Base-by-base conservation (phyloP, 805 yeast species). In the Clavispora carvajalis region DNA sequence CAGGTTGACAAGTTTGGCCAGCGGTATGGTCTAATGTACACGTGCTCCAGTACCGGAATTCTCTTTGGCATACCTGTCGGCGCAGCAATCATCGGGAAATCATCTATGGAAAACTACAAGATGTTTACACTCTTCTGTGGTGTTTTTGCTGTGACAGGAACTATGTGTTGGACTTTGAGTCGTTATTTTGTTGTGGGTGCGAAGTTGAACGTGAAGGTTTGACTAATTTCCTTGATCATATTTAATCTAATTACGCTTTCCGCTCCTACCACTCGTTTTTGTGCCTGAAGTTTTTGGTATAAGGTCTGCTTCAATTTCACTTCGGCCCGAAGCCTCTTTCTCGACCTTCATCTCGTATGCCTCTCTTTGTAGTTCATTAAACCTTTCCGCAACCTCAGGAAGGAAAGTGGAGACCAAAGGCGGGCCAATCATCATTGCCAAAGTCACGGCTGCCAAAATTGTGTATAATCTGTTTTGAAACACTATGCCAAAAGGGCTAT, bases 1-100 rank as follows among this genome's bases (percentile, higher is more conserved):
- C 73, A 71, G 12, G 79, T 82, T 0, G 67, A 71, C 43, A 75
- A 79, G 40, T 83, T 82, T 55, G 90, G 90, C 15, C 79, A 76
- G 46, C 61, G 83, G 16, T 84, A 78, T 48, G 89, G 89, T 0
- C 71, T 86, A 12, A 73, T 80, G 45, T 82, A 80, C 55, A 78
- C 77, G 36, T 58, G 79, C 50, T 79, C 77, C 10, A 74, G 86
- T 37, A 41, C 58, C 16, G 67, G 65, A 3, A 59, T 61, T 37
- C 51, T 67, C 33, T 53, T 65, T 34, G 71, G 71, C 8, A 51
- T 67, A 7, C 71, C 70, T 1, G 39, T 65, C 8, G 66, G 60
- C 12, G 65, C 63, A 22, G 62, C 59, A 4, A 62, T 67, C 18
- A 66, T 67, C 29, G 69, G 66, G 9, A 39, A 61, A 18, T 65